Conservation (phyloP, 352 stramenopile genomes). For the Phytophthora pseudosyringae region DNA sequence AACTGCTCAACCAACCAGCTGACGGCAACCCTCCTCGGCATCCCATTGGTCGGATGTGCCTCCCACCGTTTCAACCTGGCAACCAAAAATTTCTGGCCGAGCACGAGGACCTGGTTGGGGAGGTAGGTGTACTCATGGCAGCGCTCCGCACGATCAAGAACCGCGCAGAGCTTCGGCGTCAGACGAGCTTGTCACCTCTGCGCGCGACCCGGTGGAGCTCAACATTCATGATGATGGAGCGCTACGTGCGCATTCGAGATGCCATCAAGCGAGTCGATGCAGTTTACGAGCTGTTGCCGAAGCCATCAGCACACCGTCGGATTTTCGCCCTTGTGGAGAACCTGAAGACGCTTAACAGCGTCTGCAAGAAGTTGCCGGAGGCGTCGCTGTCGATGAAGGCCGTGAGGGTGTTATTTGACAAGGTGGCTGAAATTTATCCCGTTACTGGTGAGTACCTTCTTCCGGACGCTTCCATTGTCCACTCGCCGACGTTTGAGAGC, state of each 20-base stretch:
- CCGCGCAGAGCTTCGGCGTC: background rate
- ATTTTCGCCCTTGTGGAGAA: background rate
- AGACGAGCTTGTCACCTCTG: conserved; percentile 2
- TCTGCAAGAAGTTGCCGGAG: background rate
- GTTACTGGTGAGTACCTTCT: background rate
- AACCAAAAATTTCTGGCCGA: background rate
- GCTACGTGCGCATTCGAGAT: background rate
- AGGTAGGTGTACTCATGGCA: background rate
- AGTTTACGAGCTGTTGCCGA: background rate
- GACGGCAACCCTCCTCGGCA: background rate
- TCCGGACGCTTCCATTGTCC: background rate
- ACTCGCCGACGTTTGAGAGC: background rate
- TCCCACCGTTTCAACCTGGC: conserved; percentile 15
- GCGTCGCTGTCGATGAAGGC: background rate
- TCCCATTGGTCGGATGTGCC: conserved; percentile 7
- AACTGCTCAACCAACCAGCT: conserved; percentile 9
- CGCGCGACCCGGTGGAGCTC: background rate
- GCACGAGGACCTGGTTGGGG: background rate
- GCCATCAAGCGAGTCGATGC: background rate
- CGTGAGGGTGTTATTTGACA: background rate
- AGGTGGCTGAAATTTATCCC: background rate
- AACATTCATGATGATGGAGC: conserved; percentile 4
- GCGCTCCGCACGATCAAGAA: background rate
- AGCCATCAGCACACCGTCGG: background rate
- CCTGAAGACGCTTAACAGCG: background rate